A percentile compares a stretch with the other conserved stretches of the same genome.
phyloP scores from a whole-genome alignment of 352 stramenopile species.

The Pseudoperonospora humuli region DNA sequence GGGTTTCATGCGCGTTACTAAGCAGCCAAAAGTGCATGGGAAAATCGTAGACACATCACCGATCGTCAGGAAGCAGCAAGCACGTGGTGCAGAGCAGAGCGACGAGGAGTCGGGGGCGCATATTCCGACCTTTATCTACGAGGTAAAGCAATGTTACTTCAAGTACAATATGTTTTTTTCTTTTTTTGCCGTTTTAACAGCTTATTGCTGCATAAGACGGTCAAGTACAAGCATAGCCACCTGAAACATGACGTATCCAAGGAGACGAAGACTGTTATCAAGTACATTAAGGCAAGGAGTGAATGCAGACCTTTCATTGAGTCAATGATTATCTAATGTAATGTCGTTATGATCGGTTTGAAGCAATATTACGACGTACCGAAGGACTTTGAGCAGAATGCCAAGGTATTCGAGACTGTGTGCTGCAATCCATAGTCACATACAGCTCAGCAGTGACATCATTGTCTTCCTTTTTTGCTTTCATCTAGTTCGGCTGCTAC shows the following conservation, averaged over 20 bases:
- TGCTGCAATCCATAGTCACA: neutral
- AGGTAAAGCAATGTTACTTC: constrained; percentile 13
- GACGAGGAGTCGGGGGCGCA: constrained; percentile 27
- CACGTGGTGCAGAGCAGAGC: neutral
- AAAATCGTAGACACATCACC: constrained; percentile 17
- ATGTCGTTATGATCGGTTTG: neutral
- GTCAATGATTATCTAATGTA: too few relatives aligned
- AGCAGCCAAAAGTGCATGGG: constrained; percentile 33
- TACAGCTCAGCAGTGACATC: neutral
- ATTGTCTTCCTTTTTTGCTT: neutral
- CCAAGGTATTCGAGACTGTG: constrained; percentile 20
- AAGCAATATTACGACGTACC: constrained; percentile 44
- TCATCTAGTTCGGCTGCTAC: constrained; percentile 44
- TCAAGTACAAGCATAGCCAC: constrained; percentile 47
- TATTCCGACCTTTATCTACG: constrained; percentile 54
- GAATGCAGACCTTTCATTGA: too few relatives aligned
- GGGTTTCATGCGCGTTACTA: constrained; percentile 61
- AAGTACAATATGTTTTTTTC: neutral
- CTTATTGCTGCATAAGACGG: constrained; percentile 16
- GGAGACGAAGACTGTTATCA: constrained; percentile 28
- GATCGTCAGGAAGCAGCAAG: constrained; percentile 8
- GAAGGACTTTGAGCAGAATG: constrained; percentile 38
- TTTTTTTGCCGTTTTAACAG: neutral
- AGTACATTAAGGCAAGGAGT: constrained; percentile 38
- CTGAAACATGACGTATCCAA: constrained; percentile 26